Evolutionary conservation across 2,329 filamentous ascomycete genomes (phyloP).

Genomic region (Aspergillus sergii): DNA sequence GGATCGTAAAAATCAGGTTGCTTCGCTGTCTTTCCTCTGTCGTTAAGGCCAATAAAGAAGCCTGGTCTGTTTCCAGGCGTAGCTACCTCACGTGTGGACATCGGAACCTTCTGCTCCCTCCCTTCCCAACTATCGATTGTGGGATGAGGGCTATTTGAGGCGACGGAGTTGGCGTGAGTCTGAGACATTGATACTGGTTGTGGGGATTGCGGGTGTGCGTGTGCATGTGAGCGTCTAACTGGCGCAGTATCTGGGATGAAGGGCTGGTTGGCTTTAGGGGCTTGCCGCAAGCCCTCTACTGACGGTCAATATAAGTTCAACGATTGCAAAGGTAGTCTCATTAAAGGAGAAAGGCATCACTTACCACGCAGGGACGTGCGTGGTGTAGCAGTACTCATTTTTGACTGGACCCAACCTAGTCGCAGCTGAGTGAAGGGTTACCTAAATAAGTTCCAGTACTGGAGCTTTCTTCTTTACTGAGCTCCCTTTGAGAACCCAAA

Average conservation of each 20-base stretch:
- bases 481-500: not conserved
- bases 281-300: slow-evolving; percentile 43
- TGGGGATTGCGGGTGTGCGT: slow-evolving; percentile 35
- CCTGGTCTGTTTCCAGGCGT: slow-evolving; percentile 47
- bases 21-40: slow-evolving; percentile 32
- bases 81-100: slow-evolving; percentile 43
- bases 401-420: slow-evolving; percentile 5
- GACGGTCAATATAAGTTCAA: slow-evolving; percentile 17
- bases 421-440: not conserved
- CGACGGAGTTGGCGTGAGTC: slow-evolving; percentile 31
- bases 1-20: slow-evolving; percentile 43
- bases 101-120: slow-evolving; percentile 40
- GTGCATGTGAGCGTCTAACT: slow-evolving; percentile 34
- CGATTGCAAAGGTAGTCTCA: not conserved
- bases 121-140: slow-evolving; percentile 41
- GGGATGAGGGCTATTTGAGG: slow-evolving; percentile 33
- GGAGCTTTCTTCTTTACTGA: not conserved
- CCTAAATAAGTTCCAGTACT: not conserved
- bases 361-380: slow-evolving; percentile 34
- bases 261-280: slow-evolving; percentile 42
- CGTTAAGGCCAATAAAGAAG: slow-evolving; percentile 33
- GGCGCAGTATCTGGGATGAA: slow-evolving; percentile 44
- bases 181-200: slow-evolving; percentile 32
- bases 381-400: slow-evolving; percentile 27
- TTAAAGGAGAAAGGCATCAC: slow-evolving; percentile 1